phyloP scores from a whole-genome alignment of 1,284 basidiomycete species.

The Schizophyllum commune region DNA sequence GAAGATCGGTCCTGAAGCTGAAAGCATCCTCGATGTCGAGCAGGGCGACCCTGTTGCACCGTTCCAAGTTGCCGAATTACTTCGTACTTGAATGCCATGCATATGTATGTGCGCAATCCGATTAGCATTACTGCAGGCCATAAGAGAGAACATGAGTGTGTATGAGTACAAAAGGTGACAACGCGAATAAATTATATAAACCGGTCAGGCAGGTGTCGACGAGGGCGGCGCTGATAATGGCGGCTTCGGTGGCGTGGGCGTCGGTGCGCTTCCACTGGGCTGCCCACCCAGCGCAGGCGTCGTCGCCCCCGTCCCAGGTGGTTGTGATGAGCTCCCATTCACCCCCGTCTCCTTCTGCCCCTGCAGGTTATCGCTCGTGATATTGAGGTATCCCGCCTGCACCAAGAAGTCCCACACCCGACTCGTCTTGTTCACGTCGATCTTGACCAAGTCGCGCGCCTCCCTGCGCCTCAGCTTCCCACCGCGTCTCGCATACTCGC shows the following conservation, averaged over 20 bases:
- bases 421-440: conserved; percentile 88
- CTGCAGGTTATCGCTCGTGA: conserved; percentile 27
- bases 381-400: conserved; percentile 67
- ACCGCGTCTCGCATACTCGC: conserved; percentile 85
- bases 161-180: no score
- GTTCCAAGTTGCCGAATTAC: no score
- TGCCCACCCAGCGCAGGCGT: neutral
- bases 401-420: conserved; percentile 87
- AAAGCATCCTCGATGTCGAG: no score
- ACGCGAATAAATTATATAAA: no score
- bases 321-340: neutral
- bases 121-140: no score
- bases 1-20: no score
- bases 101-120: no score
- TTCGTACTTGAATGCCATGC: no score
- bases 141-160: no score
- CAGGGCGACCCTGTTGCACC: no score
- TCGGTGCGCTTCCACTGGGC: neutral
- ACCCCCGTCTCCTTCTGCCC: neutral
- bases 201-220: neutral
- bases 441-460: conserved; percentile 82
- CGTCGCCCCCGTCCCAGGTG: neutral
- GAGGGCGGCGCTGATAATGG: neutral
- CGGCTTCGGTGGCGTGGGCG: neutral
- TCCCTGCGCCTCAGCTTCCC: conserved; percentile 81